Evolutionary conservation across 2,329 filamentous ascomycete genomes (phyloP).

Genomic region (Exutisphaerella laricina): DNA sequence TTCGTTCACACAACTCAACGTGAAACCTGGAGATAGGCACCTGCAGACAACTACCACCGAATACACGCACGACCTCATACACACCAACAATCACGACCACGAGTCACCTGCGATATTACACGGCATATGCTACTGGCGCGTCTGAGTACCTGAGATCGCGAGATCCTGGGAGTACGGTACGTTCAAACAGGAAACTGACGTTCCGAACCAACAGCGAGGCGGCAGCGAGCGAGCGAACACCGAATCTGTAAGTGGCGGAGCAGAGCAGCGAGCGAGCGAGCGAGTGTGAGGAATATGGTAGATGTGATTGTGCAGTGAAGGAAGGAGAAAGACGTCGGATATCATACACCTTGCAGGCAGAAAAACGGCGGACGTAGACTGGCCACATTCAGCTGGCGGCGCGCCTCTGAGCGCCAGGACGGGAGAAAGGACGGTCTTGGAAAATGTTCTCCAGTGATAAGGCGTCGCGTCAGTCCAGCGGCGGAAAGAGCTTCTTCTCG

Average conservation of each 20-base stretch:
- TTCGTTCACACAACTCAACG: too few relatives aligned
- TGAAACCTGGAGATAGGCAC: too few relatives aligned
- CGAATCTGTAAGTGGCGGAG: neutral
- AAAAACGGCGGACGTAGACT: conserved; percentile 4
- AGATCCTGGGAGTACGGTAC: neutral
- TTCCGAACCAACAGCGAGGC: neutral
- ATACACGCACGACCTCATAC: too few relatives aligned
- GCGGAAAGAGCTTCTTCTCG: conserved; percentile 80
- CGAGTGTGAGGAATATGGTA: neutral
- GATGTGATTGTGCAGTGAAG: neutral
- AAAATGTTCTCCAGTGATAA: conserved; percentile 49
- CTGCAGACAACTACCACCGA: too few relatives aligned
- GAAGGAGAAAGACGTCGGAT: neutral
- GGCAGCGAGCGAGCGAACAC: neutral
- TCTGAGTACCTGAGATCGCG: neutral
- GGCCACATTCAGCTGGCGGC: conserved; percentile 8
- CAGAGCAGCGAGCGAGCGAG: neutral
- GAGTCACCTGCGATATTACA: too few relatives aligned
- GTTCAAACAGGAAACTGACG: neutral
- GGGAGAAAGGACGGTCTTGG: conserved; percentile 1
- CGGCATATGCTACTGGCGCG: neutral
- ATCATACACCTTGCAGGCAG: conserved; percentile 1
- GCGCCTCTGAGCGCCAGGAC: conserved; percentile 17
- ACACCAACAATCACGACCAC: too few relatives aligned
- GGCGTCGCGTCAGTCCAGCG: conserved; percentile 77